These are phyloP conservation scores for Candida caryicola DNA, from an alignment of 805 yeast genomes.

Conservation along the genomic window DNA sequence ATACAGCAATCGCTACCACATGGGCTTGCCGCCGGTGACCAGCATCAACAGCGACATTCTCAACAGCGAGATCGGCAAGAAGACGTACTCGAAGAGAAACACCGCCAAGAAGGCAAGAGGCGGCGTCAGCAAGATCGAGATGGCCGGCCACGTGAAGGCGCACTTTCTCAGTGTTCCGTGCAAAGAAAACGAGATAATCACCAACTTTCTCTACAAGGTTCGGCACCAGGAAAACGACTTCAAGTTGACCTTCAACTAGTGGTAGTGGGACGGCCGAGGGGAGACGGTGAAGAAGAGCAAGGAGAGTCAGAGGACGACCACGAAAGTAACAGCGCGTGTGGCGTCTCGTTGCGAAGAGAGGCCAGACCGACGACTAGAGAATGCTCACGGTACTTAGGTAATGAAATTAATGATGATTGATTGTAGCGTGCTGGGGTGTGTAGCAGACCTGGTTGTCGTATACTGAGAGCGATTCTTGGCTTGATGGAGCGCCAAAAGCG, in stretches of 20 bases:
- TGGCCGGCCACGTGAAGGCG: constrained; percentile 57
- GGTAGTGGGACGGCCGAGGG: neutral
- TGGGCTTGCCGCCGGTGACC: constrained; percentile 57
- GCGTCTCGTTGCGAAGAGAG: no score
- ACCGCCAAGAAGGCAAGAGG: constrained; percentile 24
- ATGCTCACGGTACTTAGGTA: no score
- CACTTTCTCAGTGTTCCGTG: constrained; percentile 62
- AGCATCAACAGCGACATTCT: constrained; percentile 69
- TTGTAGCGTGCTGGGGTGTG: no score
- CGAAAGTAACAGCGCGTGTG: no score
- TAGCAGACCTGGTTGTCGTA: no score
- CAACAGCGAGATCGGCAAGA: constrained; percentile 69
- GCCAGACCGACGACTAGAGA: no score
- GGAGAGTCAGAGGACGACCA: no score
- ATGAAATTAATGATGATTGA: no score
- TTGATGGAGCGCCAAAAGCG: no score
- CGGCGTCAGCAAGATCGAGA: constrained; percentile 56
- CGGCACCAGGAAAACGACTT: constrained; percentile 58
- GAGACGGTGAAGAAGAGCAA: neutral
- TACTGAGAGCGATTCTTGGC: no score
- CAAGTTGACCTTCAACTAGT: constrained; percentile 36
- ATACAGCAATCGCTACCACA: constrained; percentile 60
- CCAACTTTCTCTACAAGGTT: constrained; percentile 84
- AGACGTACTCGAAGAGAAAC: constrained; percentile 45
- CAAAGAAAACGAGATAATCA: constrained; percentile 81